phyloP scores from a whole-genome alignment of 345 rosid genomes.

The Salix exigua region DNA sequence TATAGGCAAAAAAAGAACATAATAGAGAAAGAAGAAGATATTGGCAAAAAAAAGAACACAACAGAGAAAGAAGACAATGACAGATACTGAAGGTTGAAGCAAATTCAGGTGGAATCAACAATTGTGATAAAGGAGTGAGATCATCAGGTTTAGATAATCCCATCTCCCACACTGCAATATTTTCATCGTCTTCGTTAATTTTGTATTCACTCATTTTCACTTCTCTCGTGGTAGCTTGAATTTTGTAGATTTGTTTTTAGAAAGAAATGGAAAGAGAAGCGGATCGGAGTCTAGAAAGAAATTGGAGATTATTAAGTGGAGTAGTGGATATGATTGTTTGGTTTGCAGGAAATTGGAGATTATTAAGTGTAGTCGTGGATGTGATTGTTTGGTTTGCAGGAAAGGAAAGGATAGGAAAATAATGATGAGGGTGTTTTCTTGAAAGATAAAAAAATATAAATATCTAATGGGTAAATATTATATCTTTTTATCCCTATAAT shows the following conservation, averaged over 20 bases:
- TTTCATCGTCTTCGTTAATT: slow-evolving; percentile 44
- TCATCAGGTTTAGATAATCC: slow-evolving; percentile 72
- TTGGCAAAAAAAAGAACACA: too few relatives aligned
- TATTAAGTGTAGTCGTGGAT: slow-evolving; percentile 22
- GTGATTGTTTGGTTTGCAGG: slow-evolving; percentile 8
- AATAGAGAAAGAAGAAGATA: too few relatives aligned
- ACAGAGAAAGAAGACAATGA: slow-evolving; percentile 1
- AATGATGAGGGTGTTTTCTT: background rate
- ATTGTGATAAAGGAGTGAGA: slow-evolving; percentile 66
- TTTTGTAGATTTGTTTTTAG: background rate
- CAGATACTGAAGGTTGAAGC: slow-evolving; percentile 81
- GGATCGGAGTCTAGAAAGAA: slow-evolving; percentile 15
- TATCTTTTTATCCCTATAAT: background rate
- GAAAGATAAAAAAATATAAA: background rate
- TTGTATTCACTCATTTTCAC: slow-evolving; percentile 40
- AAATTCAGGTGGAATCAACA: slow-evolving; percentile 62
- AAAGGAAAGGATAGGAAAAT: slow-evolving; percentile 4
- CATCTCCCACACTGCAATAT: slow-evolving; percentile 75
- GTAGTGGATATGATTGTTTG: slow-evolving; percentile 9
- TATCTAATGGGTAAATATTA: background rate
- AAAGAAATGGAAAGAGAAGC: background rate
- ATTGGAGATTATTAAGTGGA: slow-evolving; percentile 22
- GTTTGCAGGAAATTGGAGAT: slow-evolving; percentile 18
- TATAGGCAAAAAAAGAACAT: too few relatives aligned
- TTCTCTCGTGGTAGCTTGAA: slow-evolving; percentile 26